Base-by-base conservation (phyloP, 2,329 filamentous ascomycete species). In the Pyrenochaeta sp. region DNA sequence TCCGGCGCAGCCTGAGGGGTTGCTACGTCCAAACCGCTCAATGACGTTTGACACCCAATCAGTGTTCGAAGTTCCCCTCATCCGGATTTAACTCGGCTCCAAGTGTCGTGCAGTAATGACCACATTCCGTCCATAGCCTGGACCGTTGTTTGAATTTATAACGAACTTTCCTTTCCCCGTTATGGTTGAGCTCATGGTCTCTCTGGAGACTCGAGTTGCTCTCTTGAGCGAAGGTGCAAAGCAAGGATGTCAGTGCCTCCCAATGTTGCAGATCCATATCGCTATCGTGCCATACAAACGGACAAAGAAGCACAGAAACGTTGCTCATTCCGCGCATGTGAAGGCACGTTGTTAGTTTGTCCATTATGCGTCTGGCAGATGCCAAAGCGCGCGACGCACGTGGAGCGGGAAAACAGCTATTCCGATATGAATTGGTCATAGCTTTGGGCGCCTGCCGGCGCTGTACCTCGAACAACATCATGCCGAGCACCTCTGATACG, bases 21-120 rank as follows among this genome's bases (percentile, higher is more conserved):
- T 44, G 35, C 17, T 17, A 21, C 20, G 7, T 21, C 7, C 70
- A 75, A 65, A 67, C 72, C 69, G 48, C 48, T 30, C 20, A 44
- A 59, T 63, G 55, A 66, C 62, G 61, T 63, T 45, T 37, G 43
- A 47, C 50, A 52, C 50, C 60, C 27, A 56, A 51, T 55, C 44
- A 46, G 41, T 32, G 51, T 48, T 10, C 21, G n/a, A 20, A 35
- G 12, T 36, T 54, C 64, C 64, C 64, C 64, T 58, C 64, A 41
- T 21, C 52, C 54, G 60, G 57, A 39, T 37, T 54, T 63, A 52
- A 31, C 45, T 58, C 60, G 60, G 60, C 33, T 17, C 31, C 48
- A 55, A 29, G 41, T 12, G 17, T 36, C 23, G 51, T 35, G 32
- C 33, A 40, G 43, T 41, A 39, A 35, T 44, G 31, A 42, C 30